Percentiles rank a stretch among this genome's conserved stretches.
These are phyloP conservation scores for Pholiota molesta DNA, from an alignment of 768 basidiomycete genomes.

Conservation along the genomic window DNA sequence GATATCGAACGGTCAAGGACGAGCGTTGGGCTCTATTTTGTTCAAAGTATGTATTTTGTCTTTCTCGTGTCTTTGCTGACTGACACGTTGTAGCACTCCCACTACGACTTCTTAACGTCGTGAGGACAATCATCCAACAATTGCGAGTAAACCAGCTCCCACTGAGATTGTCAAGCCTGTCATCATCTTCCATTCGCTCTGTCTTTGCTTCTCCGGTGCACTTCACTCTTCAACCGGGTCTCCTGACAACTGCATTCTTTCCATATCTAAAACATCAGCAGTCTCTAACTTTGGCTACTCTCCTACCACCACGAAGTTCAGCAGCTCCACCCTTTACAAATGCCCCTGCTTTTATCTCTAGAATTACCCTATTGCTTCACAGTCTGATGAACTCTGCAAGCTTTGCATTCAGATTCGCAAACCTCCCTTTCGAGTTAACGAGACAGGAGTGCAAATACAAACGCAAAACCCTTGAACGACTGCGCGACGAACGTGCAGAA, in stretches of 20 bases:
- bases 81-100: conserved; percentile 45
- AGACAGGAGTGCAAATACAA: conserved; percentile 70
- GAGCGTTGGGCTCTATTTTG: conserved; percentile 63
- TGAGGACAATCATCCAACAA: conserved; percentile 40
- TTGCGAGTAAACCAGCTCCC: conserved; percentile 48
- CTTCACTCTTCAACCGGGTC: conserved; percentile 47
- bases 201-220: conserved; percentile 49
- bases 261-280: conserved; percentile 52
- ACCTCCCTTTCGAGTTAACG: conserved; percentile 62
- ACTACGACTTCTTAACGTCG: conserved; percentile 38
- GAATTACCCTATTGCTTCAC: neutral
- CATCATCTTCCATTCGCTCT: conserved; percentile 47
- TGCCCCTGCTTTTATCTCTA: neutral
- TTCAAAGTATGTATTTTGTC: conserved; percentile 67
- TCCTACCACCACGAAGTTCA: conserved; percentile 17
- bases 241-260: conserved; percentile 63
- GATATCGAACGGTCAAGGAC: conserved; percentile 62
- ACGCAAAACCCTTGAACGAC: conserved; percentile 56
- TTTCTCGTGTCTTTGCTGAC: conserved; percentile 11
- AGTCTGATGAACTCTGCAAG: conserved; percentile 20
- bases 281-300: conserved; percentile 22
- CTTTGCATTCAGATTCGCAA: conserved; percentile 29
- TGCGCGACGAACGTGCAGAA: conserved; percentile 71
- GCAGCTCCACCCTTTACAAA: conserved; percentile 6
- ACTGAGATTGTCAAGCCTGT: conserved; percentile 47